Conservation (phyloP, 805 yeast genomes). For the Ogataea degrootiae region DNA sequence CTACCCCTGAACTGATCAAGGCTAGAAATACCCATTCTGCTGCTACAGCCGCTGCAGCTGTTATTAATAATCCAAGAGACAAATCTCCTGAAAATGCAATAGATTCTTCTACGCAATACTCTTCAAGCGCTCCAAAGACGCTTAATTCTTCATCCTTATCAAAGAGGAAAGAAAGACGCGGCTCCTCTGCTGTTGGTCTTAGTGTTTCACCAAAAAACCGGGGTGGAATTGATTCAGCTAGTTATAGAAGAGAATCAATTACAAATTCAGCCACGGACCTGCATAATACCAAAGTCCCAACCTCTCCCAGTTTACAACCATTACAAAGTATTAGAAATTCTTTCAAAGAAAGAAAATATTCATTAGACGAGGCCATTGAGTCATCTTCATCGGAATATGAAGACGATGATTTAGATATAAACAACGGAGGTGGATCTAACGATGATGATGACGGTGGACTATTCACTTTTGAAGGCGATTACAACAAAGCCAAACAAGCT, state of each 20-base stretch:
- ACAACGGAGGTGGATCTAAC: constrained; percentile 31
- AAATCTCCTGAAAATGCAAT: background rate
- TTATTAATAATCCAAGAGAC: background rate
- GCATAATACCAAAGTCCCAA: constrained; percentile 44
- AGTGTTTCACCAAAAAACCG: constrained; percentile 19
- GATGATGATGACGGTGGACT: constrained; percentile 35
- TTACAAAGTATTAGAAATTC: constrained; percentile 28
- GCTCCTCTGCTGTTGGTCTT: constrained; percentile 7
- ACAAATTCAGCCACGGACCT: constrained; percentile 40
- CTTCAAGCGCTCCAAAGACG: constrained; percentile 4
- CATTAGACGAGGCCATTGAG: constrained; percentile 36
- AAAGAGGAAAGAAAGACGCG: constrained; percentile 10
- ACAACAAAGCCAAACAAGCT: constrained; percentile 7
- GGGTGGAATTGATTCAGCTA: constrained; percentile 1
- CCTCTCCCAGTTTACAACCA: constrained; percentile 30
- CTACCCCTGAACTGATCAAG: constrained; percentile 21
- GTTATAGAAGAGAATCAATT: constrained; percentile 45
- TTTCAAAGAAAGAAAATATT: constrained; percentile 24
- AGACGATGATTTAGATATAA: constrained; percentile 29
- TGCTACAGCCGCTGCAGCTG: constrained; percentile 2
- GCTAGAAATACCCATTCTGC: constrained; percentile 17
- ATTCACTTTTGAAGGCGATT: constrained; percentile 24
- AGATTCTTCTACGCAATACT: constrained; percentile 3
- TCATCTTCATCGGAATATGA: constrained; percentile 37
- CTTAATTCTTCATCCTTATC: background rate